phyloP scores from a whole-genome alignment of 148 eudicot genomes.

The Linanthus parryae region DNA sequence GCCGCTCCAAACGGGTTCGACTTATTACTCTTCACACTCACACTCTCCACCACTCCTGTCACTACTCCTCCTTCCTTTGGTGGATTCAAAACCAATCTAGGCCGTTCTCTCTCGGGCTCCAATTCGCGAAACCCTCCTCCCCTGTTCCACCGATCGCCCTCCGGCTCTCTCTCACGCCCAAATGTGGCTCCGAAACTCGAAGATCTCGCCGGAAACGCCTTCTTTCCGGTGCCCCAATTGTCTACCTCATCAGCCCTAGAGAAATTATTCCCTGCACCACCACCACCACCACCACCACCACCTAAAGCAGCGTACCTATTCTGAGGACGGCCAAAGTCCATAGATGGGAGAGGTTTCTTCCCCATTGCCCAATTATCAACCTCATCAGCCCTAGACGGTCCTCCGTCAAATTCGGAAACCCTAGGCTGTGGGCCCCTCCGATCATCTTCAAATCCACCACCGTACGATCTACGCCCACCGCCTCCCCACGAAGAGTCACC shows the following conservation, averaged over 20 bases:
- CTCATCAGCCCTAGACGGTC: slow-evolving; percentile 73
- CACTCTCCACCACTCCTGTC: background rate
- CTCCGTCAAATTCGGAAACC: slow-evolving; percentile 31
- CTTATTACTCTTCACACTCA: slow-evolving; percentile 31
- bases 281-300: slow-evolving; percentile 23
- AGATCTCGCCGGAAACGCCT: slow-evolving; percentile 27
- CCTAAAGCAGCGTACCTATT: slow-evolving; percentile 47
- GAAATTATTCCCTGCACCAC: background rate
- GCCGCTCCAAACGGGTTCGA: slow-evolving; percentile 86
- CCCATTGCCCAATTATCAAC: slow-evolving; percentile 69
- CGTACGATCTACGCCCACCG: slow-evolving; percentile 26
- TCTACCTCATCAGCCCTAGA: slow-evolving; percentile 82
- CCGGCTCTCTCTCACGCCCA: slow-evolving; percentile 45
- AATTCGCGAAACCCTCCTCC: slow-evolving; percentile 19
- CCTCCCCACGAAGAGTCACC: slow-evolving; percentile 14
- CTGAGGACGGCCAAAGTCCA: slow-evolving; percentile 25
- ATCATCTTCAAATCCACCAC: slow-evolving; percentile 42
- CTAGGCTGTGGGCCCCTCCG: slow-evolving; percentile 21
- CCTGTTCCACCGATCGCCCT: slow-evolving; percentile 49
- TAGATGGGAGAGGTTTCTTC: slow-evolving; percentile 32
- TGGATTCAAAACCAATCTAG: slow-evolving; percentile 46
- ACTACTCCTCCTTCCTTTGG: slow-evolving; percentile 24
- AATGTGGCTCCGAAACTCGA: slow-evolving; percentile 44
- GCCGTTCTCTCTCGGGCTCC: slow-evolving; percentile 21
- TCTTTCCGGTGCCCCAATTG: slow-evolving; percentile 66